phyloP scores from a whole-genome alignment of 768 basidiomycete species.

The Auriscalpium orientale region DNA sequence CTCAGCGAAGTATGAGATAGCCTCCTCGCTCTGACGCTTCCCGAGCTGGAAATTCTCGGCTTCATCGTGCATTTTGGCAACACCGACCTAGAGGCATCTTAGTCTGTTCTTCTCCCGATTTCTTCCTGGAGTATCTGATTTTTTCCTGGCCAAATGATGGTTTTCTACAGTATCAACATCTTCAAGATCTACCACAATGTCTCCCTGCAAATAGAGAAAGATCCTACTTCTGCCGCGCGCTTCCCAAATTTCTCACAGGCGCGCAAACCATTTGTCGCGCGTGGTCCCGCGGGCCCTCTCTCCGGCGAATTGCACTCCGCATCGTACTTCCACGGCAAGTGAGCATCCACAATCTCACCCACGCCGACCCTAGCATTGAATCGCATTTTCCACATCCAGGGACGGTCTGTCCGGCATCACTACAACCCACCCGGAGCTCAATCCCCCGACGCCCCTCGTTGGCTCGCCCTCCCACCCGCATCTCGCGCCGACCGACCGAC shows the following conservation, averaged over 20 bases:
- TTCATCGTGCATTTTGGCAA: slow-evolving; percentile 78
- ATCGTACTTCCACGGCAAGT: slow-evolving; percentile 82
- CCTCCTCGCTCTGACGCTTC: slow-evolving; percentile 71
- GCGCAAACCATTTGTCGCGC: slow-evolving; percentile 52
- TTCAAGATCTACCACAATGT: slow-evolving; percentile 70
- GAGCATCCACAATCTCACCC: slow-evolving; percentile 9
- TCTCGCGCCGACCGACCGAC: slow-evolving; percentile 36
- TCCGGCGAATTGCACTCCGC: slow-evolving; percentile 68
- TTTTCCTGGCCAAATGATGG: not conserved
- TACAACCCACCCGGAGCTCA: slow-evolving; percentile 58
- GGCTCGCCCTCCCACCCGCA: slow-evolving; percentile 30
- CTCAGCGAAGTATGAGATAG: slow-evolving; percentile 28
- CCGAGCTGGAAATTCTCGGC: slow-evolving; percentile 74
- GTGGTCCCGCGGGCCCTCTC: slow-evolving; percentile 60
- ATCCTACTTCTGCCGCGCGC: slow-evolving; percentile 44
- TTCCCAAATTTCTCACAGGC: slow-evolving; percentile 55
- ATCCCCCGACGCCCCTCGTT: slow-evolving; percentile 21
- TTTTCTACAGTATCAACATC: slow-evolving; percentile 50
- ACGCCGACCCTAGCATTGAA: slow-evolving; percentile 1
- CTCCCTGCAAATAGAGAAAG: slow-evolving; percentile 43
- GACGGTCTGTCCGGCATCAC: slow-evolving; percentile 63
- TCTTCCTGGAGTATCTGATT: not conserved
- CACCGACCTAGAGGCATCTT: slow-evolving; percentile 52
- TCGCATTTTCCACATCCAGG: slow-evolving; percentile 26
- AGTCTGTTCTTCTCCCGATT: slow-evolving; percentile 35